Base-by-base conservation (phyloP, 345 rosid genomes). In the Eucalyptus tenuipes region DNA sequence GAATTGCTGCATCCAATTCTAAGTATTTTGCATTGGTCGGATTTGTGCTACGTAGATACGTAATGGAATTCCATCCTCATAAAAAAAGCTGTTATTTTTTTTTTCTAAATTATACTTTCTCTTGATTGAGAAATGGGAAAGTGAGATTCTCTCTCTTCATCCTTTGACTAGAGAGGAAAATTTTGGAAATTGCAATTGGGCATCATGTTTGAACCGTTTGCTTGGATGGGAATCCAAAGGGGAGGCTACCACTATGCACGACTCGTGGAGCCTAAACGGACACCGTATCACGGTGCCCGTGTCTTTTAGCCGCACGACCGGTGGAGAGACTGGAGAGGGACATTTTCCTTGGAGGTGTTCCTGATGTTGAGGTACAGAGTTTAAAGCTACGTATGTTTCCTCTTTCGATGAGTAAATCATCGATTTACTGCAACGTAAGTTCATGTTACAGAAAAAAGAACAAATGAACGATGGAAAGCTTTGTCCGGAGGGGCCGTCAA, bases 1-100 rank as follows among this genome's bases (percentile, higher is more conserved):
- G 2, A 75, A 40, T 75, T 10, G 8, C 2, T 1, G 3, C 13
- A 6, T 40, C 3, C 3, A 11, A 40, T 75, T 40, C 2, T 16
- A 40, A 20, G 24, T 75, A 75, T 2, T 52, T 52, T 3, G 25
- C 7, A 5, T 10, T 10, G 4, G 18, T 33, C 0, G 0, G 11
- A 71, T 16, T 33, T 8, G 24, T 33, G 80, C 13, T 31, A 5
- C 31, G 24, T 0, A 68, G 25, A 1, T 18, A 37, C 25, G 13
- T 37, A 9, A 5, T 37, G 20, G 8, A 75, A 75, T 75, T 71
- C 14, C 13, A 37, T 71, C 82, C 82, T 37, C 1, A 20, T 71
- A 37, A 10, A 71, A 37, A 33, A 7, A 52, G 3, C 15, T 13
- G 27, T n/a, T 14, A 8, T 0, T 37, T 37, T 33, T 17, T 18